These are phyloP conservation scores for Elsinoe necatrix DNA, from an alignment of 2,329 filamentous ascomycete species.

Conservation along the genomic window DNA sequence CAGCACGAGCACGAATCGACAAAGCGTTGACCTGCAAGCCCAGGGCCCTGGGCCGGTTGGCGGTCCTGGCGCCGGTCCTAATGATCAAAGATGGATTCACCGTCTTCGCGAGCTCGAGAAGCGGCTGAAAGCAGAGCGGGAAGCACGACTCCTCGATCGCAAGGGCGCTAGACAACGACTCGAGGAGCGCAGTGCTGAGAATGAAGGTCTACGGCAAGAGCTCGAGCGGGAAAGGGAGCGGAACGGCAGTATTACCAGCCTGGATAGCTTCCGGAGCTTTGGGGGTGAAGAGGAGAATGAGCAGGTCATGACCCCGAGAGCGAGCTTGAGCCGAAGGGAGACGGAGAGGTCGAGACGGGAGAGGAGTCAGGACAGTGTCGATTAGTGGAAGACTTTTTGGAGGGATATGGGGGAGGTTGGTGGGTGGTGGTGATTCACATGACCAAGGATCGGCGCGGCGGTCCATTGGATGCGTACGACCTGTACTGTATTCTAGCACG, in stretches of 20 bases:
- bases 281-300: not conserved
- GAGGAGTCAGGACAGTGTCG: conserved; percentile 1
- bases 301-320: conserved; percentile 3
- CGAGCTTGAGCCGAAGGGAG: conserved; percentile 6
- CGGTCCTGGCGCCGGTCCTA: conserved; percentile 25
- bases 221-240: conserved; percentile 50
- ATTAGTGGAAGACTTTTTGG: conserved; percentile 6
- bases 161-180: conserved; percentile 72
- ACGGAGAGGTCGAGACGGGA: not conserved
- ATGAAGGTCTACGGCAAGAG: conserved; percentile 58
- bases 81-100: conserved; percentile 74
- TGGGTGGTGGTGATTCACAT: not conserved
- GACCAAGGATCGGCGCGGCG: not conserved
- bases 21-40: conserved; percentile 5
- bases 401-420: not conserved
- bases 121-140: conserved; percentile 80
- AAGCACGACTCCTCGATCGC: conserved; percentile 75
- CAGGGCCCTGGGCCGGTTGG: not conserved
- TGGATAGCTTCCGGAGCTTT: conserved; percentile 5
- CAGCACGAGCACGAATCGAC: conserved; percentile 26
- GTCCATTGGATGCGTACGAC: too few relatives aligned
- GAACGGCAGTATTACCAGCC: conserved; percentile 22
- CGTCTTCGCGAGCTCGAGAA: conserved; percentile 79
- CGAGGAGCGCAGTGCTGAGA: conserved; percentile 66
- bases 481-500: not conserved